Evolutionary conservation across 2,329 filamentous ascomycete genomes (phyloP), one percentile per base, ranked within the genome.

Genomic region (Neofusicoccum laricinum): DNA sequence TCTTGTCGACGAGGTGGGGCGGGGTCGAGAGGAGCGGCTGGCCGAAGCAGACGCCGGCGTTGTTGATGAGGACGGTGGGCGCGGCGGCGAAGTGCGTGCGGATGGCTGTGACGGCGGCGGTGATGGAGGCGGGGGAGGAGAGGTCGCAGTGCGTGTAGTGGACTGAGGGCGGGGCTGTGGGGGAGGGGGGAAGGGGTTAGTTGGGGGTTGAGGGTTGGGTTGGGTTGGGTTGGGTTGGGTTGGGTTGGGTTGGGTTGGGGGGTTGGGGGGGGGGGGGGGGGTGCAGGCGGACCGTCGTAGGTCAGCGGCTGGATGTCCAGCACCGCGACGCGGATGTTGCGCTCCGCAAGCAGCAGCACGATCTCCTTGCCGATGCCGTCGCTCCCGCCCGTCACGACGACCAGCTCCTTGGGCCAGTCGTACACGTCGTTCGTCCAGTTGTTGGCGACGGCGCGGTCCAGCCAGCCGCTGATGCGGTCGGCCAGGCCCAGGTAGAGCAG

Each of bases 381-480:
- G 46, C 88, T 87, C 7, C 91, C 91, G 7, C 91, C 90, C 0
- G 91, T 93, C 19, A 93, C 82, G 48, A 93, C 79, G 2, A 91
- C 87, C 58, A 93, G 82, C 77, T 93, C 90, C n/a, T 49, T 61
- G 21, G 81, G 77, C 88, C 90, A 92, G 72, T 87, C 82, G 76
- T 88, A 90, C 45, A 72, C 76, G 69, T 86, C 85, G 11, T 69
- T 72, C 1, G 72, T 78, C 79, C 82, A 86, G 57, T 82, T 84
- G 71, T 84, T 84, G 55, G 80, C 64, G 3, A 79, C 78, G 11
- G 81, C 77, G 2, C 78, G 75, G 69, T 85, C 86, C 12, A 88
- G 74, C 73, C 81, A 85, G 14, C 72, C 73, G 70, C 82, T 86
- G 15, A 84, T 68, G 63, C 77, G 78, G 34, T 80, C 77, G 8